A percentile compares a stretch with the other conserved stretches of the same genome.
phyloP scores from a whole-genome alignment of 2,329 filamentous ascomycete genomes.

The Fusarium pininemorale region DNA sequence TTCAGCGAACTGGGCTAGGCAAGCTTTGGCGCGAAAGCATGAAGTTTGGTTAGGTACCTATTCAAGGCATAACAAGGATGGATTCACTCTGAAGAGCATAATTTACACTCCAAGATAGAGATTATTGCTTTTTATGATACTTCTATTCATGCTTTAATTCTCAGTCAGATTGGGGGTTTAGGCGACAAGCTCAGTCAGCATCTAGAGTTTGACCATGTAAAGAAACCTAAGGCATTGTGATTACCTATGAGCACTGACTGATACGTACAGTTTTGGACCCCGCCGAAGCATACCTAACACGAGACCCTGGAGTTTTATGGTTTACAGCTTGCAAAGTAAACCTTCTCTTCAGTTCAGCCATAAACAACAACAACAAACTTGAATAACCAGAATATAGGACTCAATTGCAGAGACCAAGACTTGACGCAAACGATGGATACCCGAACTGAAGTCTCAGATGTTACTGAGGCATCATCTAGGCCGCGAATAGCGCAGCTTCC shows the following conservation, averaged over 20 bases:
- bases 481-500: slow-evolving; percentile 68
- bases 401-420: background rate
- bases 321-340: background rate
- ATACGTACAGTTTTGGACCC: slow-evolving; percentile 21
- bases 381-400: background rate
- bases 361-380: background rate
- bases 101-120: background rate
- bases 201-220: background rate
- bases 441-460: slow-evolving; percentile 39
- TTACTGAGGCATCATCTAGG: slow-evolving; percentile 41
- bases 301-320: slow-evolving; percentile 15
- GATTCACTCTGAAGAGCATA: background rate
- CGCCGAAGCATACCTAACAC: slow-evolving; percentile 6
- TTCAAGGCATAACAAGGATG: background rate
- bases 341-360: slow-evolving; percentile 5
- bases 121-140: background rate
- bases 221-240: background rate
- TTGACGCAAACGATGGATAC: slow-evolving; percentile 36
- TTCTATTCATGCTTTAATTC: background rate
- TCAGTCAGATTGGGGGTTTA: background rate
- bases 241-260: background rate
- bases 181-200: background rate
- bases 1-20: background rate
- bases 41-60: background rate
- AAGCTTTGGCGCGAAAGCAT: background rate